Percentiles rank a stretch among this genome's conserved stretches.
phyloP scores from a whole-genome alignment of 495 filamentous ascomycete species.

The Neurospora sp. region DNA sequence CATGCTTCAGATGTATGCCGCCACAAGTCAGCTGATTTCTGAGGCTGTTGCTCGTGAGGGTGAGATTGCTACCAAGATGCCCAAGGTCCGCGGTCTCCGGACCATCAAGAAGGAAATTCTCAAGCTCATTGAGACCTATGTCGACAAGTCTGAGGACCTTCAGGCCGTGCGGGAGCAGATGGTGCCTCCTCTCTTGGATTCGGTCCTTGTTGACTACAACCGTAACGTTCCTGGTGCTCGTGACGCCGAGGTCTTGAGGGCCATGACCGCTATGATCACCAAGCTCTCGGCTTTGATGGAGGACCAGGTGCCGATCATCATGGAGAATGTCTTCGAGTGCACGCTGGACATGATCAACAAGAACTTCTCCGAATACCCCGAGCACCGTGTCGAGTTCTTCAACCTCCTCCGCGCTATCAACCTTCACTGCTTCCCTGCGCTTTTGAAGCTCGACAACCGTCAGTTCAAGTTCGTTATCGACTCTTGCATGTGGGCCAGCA shows the following conservation, averaged over 20 bases:
- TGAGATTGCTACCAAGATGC: slow-evolving; percentile 95
- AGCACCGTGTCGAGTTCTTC: slow-evolving; percentile 98
- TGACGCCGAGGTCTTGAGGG: slow-evolving; percentile 92
- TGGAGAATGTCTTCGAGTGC: slow-evolving; percentile 98
- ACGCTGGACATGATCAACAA: slow-evolving; percentile 99
- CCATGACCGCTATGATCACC: slow-evolving; percentile 93
- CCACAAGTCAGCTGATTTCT: slow-evolving; percentile 91
- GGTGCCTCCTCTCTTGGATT: slow-evolving; percentile 93
- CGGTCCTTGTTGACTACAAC: slow-evolving; percentile 91
- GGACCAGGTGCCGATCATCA: slow-evolving; percentile 91
- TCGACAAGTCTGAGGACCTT: slow-evolving; percentile 93
- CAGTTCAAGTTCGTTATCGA: slow-evolving; percentile 99
- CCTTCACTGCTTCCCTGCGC: slow-evolving; percentile 85
- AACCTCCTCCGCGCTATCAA: slow-evolving; percentile 93
- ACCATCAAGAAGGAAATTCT: slow-evolving; percentile 99
- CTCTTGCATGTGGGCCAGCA: slow-evolving; percentile 98
- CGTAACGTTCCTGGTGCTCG: slow-evolving; percentile 92
- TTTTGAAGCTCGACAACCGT: slow-evolving; percentile 84
- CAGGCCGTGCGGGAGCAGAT: slow-evolving; percentile 88
- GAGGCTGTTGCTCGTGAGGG: slow-evolving; percentile 80
- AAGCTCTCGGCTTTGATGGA: slow-evolving; percentile 94
- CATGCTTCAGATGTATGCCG: slow-evolving; percentile 97
- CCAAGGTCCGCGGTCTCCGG: slow-evolving; percentile 83
- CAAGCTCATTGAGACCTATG: slow-evolving; percentile 94
- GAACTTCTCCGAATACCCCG: slow-evolving; percentile 97